Base-by-base conservation (phyloP, 306 rosid species). In the Coriaria nepalensis region DNA sequence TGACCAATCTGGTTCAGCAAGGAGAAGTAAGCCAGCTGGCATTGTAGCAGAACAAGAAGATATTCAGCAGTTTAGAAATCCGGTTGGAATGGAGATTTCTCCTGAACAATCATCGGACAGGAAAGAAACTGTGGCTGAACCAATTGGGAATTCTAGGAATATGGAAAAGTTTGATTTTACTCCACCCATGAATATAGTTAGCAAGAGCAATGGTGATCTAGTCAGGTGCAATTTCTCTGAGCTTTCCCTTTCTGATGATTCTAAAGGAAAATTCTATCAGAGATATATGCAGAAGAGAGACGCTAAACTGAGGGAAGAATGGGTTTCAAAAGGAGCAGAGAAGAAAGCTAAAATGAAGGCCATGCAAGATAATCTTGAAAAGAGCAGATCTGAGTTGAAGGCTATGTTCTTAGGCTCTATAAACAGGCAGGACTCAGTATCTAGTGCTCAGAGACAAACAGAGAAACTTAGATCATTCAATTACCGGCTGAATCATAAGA, bases 271-370 rank as follows among this genome's bases (percentile, higher is more conserved):
- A 43, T 80, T 82, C 50, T 92, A 92, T 60, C 87, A 75, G 40
- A 86, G 53, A 63, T 92, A 92, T 55, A 78, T 82, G 93, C 87
- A 79, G 66, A 92, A 85, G 72, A 86, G 99, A 74, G 81, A 92
- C 53, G 88, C 96, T 59, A 92, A 86, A 67, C 74, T 92, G 61
- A 78, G 69, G 64, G 88, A 86, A 56, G 99, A 92, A 48, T 92
- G 96, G 96, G 71, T 70, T 59, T 68, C 78, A 50, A 86, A 77
- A n/a, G 64, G 93, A 73, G 79, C 75, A 55, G 94, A 78, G 78
- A 92, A 86, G 68, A 94, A 92, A 76, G 99, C 93, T 50, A 82
- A 82, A 86, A 70, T 92, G 82, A 82, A 72, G 81, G 87, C 94
- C 50, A 73, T 92, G 94, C 81, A 86, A 57, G 96, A 82, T 60